phyloP scores from a whole-genome alignment of 257 asterid species.

The Solanum etuberosum region DNA sequence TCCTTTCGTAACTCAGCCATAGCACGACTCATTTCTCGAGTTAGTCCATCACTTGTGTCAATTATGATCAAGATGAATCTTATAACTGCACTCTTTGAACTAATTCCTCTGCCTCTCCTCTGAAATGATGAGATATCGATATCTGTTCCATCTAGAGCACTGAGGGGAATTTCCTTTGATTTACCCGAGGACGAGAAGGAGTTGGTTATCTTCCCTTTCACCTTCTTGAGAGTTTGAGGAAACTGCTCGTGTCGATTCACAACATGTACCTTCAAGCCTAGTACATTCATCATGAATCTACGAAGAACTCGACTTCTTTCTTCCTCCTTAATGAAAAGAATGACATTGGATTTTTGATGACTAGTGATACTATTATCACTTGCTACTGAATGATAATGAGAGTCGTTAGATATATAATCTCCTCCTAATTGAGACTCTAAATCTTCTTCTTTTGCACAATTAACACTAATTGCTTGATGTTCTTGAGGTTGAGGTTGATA shows the following conservation, averaged over 20 bases:
- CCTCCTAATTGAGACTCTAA: slow-evolving; percentile 7
- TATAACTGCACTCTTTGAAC: background rate
- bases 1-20: slow-evolving; percentile 57
- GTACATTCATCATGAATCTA: slow-evolving; percentile 39
- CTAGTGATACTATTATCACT: background rate
- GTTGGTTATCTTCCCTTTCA: slow-evolving; percentile 15
- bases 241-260: slow-evolving; percentile 40
- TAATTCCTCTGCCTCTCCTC: background rate
- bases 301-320: slow-evolving; percentile 32
- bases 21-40: slow-evolving; percentile 25
- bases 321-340: slow-evolving; percentile 40
- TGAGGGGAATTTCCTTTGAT: slow-evolving; percentile 36
- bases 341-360: slow-evolving; percentile 30
- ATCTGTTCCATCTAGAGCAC: slow-evolving; percentile 40
- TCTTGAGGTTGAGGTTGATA: background rate
- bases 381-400: slow-evolving; percentile 2
- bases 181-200: background rate
- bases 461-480: background rate
- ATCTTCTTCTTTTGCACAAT: slow-evolving; percentile 5
- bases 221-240: slow-evolving; percentile 21
- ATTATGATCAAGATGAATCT: slow-evolving; percentile 36
- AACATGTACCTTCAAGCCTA: slow-evolving; percentile 37
- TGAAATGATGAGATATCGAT: background rate
- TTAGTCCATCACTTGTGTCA: slow-evolving; percentile 33
- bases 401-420: background rate